Conservation (phyloP, 2,329 filamentous ascomycete species). For the Monilinia laxa region DNA sequence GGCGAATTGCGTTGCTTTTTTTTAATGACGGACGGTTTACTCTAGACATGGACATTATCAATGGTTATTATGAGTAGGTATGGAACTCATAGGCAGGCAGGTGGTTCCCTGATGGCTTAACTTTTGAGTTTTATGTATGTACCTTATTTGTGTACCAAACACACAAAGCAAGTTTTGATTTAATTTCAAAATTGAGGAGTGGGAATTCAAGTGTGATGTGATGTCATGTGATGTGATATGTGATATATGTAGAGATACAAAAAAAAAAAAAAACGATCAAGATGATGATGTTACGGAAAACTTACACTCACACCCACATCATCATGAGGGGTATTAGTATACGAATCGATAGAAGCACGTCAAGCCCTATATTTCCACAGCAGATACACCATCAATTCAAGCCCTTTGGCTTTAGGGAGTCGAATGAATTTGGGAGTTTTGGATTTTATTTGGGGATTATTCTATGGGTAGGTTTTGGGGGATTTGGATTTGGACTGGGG, state of each 20-base stretch:
- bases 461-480: too few species aligned
- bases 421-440: too few species aligned
- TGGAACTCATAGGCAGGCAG: neutral
- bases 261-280: too few species aligned
- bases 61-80: slow-evolving; percentile 11
- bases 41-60: slow-evolving; percentile 11
- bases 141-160: neutral
- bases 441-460: too few species aligned
- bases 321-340: too few species aligned
- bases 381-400: too few species aligned
- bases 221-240: neutral
- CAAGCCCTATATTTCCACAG: neutral
- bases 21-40: slow-evolving; percentile 12
- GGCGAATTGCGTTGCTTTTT: neutral
- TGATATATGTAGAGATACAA: neutral
- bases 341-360: neutral
- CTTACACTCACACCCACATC: too few species aligned
- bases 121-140: neutral
- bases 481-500: too few species aligned
- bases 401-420: too few species aligned
- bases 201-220: neutral
- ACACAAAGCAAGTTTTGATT: too few species aligned
- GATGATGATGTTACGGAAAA: too few species aligned
- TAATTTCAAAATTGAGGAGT: too few species aligned
- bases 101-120: neutral